These are phyloP conservation scores for Lophiotrema nucula DNA, from an alignment of 495 filamentous ascomycete genomes.

Conservation along the genomic window DNA sequence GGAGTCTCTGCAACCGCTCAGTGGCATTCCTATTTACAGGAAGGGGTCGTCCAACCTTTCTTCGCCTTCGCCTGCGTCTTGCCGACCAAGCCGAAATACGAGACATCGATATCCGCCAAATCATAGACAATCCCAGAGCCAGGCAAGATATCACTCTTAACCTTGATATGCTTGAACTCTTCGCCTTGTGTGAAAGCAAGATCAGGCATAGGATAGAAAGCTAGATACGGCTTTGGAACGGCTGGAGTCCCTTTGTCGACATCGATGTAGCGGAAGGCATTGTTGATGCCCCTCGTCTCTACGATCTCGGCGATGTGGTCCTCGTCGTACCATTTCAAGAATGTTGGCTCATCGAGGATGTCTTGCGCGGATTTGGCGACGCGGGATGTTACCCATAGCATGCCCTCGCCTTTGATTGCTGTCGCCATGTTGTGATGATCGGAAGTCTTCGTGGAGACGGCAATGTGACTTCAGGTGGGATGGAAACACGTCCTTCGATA, in stretches of 20 bases:
- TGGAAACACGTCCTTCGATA: not conserved
- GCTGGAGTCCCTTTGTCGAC: slow-evolving; percentile 16
- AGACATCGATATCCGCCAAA: slow-evolving; percentile 34
- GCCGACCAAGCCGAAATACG: slow-evolving; percentile 25
- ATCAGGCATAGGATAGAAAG: slow-evolving; percentile 37
- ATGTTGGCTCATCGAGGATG: slow-evolving; percentile 22
- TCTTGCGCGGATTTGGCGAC: slow-evolving; percentile 11
- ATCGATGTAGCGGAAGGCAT: slow-evolving; percentile 34
- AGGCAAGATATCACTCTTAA: slow-evolving; percentile 36
- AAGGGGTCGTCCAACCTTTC: not conserved
- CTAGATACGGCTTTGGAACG: slow-evolving; percentile 31
- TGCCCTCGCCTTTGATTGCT: slow-evolving; percentile 26
- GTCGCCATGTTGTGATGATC: slow-evolving; percentile 22
- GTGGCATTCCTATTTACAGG: not conserved
- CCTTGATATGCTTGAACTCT: slow-evolving; percentile 37
- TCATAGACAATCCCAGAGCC: slow-evolving; percentile 28
- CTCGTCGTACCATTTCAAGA: slow-evolving; percentile 38
- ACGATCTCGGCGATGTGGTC: slow-evolving; percentile 40
- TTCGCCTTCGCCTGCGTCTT: slow-evolving; percentile 25
- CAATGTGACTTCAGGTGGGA: not conserved
- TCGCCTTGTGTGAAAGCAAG: slow-evolving; percentile 33
- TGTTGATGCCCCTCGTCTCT: slow-evolving; percentile 33
- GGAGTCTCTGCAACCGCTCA: slow-evolving; percentile 13
- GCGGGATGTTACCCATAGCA: slow-evolving; percentile 24
- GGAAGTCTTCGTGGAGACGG: too few species aligned